Base-by-base conservation (phyloP, 2,329 filamentous ascomycete species). In the Fusarium fracticaudum region DNA sequence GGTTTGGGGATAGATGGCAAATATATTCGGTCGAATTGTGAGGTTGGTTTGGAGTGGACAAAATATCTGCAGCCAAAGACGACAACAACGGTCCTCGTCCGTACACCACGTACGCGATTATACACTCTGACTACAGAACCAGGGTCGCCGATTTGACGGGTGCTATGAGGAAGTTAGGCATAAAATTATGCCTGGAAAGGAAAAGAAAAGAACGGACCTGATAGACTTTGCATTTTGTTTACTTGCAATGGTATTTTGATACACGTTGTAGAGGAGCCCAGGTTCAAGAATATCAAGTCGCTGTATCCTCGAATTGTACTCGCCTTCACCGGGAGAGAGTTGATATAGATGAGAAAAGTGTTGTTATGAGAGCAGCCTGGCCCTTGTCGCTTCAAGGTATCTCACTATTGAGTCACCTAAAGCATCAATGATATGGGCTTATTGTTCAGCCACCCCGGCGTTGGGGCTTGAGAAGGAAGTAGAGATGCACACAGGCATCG, bases 381-480 rank as follows among this genome's bases (percentile, higher is more conserved):
- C 69, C 72, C 74, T 64, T 38, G 57, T 76, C 64, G 76, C 77
- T 71, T 79, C 76, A 50, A 60, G 60, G 67, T 60, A 59, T 44
- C 63, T 47, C 37, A 44, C 41, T 31, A 73, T 70, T 58, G 35
- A 69, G 67, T 72, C 76, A 79, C 76, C 60, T 31, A 67, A 80
- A 77, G 78, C 76, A 72, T 71, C 55, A 51, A 51, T 61, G 64
- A 70, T 55, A 53, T 31, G n/a, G 64, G 72, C 72, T 83, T 85
- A 88, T 78, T 86, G 78, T 76, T 77, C 79, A 72, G 77, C 77
- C 71, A 87, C 86, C 87, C 87, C 87, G 75, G 71, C 86, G 78
- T 86, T 88, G 86, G 87, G 87, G 86, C 82, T 87, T 85, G 85
- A 80, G 79, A 82, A 38, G 62, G 63, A 53, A 71, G 54, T 59